Evolutionary conservation across 2,329 filamentous ascomycete species (phyloP).

Genomic region (Ophiobolus disseminans): DNA sequence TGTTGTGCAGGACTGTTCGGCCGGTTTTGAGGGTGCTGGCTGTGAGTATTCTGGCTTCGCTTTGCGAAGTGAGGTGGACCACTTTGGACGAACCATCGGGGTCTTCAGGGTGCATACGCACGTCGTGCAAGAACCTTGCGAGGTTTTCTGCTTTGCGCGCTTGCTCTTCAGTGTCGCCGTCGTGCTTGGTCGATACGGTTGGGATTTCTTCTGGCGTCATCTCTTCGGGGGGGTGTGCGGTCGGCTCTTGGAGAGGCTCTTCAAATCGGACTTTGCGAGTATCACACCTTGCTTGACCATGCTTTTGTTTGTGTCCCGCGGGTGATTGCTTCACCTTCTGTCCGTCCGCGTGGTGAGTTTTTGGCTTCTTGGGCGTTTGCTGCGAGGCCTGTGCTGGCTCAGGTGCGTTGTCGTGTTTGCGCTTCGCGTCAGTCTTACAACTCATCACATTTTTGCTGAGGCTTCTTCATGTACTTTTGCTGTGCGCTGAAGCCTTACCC

Average conservation of each 20-base stretch:
- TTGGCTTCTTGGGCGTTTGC: constrained; percentile 16
- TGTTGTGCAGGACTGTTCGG: constrained; percentile 6
- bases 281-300: not conserved
- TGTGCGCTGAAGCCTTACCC: not conserved
- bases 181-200: too few species aligned
- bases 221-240: too few species aligned
- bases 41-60: constrained; percentile 6
- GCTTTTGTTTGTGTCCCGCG: not conserved
- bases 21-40: not conserved
- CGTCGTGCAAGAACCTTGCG: not conserved
- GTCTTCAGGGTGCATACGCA: not conserved
- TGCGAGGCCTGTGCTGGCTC: not conserved
- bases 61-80: not conserved
- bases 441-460: too few species aligned
- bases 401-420: constrained; percentile 10
- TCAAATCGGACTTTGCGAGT: not conserved
- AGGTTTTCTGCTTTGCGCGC: not conserved
- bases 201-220: too few species aligned
- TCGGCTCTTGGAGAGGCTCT: too few species aligned
- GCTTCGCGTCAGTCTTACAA: too few species aligned
- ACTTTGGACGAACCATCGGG: constrained; percentile 6
- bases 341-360: not conserved
- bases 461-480: too few species aligned
- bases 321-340: not conserved
- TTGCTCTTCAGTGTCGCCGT: too few species aligned